Evolutionary conservation across 2,329 filamentous ascomycete species (phyloP).

Genomic region (Colletotrichum sp.): DNA sequence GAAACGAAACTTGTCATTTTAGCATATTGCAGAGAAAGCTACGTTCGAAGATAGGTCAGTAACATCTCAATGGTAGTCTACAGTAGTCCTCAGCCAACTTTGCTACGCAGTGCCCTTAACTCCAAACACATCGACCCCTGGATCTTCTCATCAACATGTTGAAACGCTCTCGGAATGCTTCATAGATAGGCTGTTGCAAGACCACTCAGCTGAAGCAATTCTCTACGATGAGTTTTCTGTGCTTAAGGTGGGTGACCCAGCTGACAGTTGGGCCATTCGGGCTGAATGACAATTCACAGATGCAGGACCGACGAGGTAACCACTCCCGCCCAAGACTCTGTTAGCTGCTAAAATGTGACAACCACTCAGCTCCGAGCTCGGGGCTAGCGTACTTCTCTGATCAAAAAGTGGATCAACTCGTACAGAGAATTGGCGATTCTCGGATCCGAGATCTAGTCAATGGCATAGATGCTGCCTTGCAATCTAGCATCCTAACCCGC

Average conservation of each 20-base stretch:
- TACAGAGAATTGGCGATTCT: not conserved
- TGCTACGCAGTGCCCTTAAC: not conserved
- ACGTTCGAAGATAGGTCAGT: not conserved
- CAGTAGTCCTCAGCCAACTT: not conserved
- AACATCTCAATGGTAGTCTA: not conserved
- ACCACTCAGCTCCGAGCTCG: not conserved
- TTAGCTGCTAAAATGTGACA: not conserved
- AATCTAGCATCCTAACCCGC: not conserved
- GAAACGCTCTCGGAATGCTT: not conserved
- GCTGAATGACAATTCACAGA: not conserved
- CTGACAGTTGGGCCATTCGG: fast-evolving
- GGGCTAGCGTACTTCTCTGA: not conserved
- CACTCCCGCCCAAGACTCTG: not conserved
- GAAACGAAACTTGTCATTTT: not conserved
- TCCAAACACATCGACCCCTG: not conserved
- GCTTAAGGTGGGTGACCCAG: not conserved
- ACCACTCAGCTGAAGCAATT: not conserved
- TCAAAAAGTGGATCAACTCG: not conserved
- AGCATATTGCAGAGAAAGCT: not conserved
- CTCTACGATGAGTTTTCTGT: not conserved
- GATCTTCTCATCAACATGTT: not conserved
- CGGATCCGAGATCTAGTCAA: not conserved
- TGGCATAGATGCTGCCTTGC: not conserved
- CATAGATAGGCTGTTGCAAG: not conserved
- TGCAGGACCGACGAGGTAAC: not conserved